Base-by-base conservation (phyloP, 495 filamentous ascomycete species). In the Hypoxylon intermedium region DNA sequence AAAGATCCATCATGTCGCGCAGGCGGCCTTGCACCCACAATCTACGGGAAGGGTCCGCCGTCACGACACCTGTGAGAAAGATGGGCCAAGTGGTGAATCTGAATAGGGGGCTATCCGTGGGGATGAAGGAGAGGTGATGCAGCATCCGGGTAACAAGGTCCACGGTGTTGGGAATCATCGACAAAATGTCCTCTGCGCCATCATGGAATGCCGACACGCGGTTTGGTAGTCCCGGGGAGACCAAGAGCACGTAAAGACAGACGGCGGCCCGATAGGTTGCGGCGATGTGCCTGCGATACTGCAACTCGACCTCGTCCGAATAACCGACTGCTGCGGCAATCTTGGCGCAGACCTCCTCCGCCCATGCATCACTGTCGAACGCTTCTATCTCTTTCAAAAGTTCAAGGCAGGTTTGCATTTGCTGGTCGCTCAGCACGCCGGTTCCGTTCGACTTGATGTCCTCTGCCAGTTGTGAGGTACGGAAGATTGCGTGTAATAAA, bases 71-170 rank as follows among this genome's bases (percentile, higher is more conserved):
- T 0, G 79, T 80, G 31, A 86, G 70, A 38, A 84, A 84, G 1
- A 83, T 80, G 0, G 84, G 82, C 83, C 83, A 86, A 0, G 83
- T 73, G 0, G 80, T 78, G 13, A 78, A 85, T 46, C 86, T 87
- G 63, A 84, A 78, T 12, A 81, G 58, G 0, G 73, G 62, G 3
- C 76, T 70, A 3, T 82, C 69, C 13, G 75, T 65, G n/a, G 76
- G 72, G 24, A 87, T 64, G 13, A 60, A 68, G 9, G 74, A 69
- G 18, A 85, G 71, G 38, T 80, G 58, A 0, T 68, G 53, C 0
- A 83, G 55, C 2, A 84, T 71, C 18, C 83, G 79, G 0, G 54
- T 58, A 3, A 79, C 67, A 9, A 82, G 63, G 5, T 72, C 72
- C 11, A 76, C 72, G 53, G 57, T 77, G 0, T 63, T 61, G 0